These are phyloP conservation scores for Taiozyma sp. DNA, from an alignment of 1,139 yeast species.

Conservation along the genomic window DNA sequence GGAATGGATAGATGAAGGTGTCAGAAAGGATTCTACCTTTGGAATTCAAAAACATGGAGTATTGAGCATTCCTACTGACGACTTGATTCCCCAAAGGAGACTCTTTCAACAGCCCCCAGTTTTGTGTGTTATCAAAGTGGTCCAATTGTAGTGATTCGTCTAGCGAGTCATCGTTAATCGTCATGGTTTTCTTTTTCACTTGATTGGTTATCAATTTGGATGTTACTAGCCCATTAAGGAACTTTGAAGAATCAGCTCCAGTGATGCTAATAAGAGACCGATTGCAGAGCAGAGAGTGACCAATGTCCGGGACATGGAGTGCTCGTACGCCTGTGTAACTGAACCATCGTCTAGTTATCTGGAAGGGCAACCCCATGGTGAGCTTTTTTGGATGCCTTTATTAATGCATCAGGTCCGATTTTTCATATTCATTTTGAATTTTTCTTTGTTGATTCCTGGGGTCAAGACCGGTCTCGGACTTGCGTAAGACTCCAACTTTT, in stretches of 20 bases:
- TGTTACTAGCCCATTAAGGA: slow-evolving; percentile 81
- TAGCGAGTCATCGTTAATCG: slow-evolving; percentile 47
- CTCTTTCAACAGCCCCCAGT: slow-evolving; percentile 71
- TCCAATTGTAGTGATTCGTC: slow-evolving; percentile 23
- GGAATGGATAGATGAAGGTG: slow-evolving; percentile 60
- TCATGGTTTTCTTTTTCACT: slow-evolving; percentile 62
- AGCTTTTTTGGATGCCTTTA: background rate
- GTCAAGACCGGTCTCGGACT: background rate
- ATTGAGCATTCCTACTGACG: slow-evolving; percentile 55
- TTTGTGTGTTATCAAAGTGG: slow-evolving; percentile 38
- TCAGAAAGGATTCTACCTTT: slow-evolving; percentile 83
- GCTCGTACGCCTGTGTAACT: background rate
- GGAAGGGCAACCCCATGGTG: background rate
- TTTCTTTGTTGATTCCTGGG: background rate
- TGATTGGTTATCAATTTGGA: slow-evolving; percentile 62
- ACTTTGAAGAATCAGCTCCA: slow-evolving; percentile 78
- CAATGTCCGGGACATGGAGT: slow-evolving; percentile 7
- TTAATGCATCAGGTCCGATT: background rate
- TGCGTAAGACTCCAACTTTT: too few relatives aligned
- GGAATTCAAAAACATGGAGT: slow-evolving; percentile 71
- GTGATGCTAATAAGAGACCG: slow-evolving; percentile 47
- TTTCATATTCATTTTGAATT: background rate
- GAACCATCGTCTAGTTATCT: background rate
- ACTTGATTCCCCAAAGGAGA: slow-evolving; percentile 27
- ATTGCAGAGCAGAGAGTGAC: slow-evolving; percentile 17